Percentiles rank a stretch among this genome's conserved stretches.
Evolutionary conservation across 176 grass and related monocot species (phyloP).

Genomic region (Oryza nivara): DNA sequence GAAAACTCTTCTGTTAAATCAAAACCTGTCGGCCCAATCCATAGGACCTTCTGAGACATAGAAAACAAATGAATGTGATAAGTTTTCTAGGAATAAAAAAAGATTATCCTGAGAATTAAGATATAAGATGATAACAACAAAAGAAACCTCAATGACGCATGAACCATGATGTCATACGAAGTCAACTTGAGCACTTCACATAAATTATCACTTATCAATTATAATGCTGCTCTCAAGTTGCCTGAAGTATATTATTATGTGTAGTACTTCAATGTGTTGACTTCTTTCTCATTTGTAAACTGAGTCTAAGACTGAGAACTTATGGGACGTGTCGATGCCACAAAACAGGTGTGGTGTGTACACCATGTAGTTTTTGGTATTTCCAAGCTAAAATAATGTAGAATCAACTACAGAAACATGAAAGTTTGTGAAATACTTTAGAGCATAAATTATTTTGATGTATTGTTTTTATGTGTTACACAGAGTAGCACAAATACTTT

Average conservation of each 20-base stretch:
- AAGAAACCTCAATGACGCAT: slow-evolving; percentile 13
- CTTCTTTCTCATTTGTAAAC: background rate
- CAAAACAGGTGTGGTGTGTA: background rate
- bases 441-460: background rate
- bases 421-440: slow-evolving; percentile 16
- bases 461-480: slow-evolving; percentile 21
- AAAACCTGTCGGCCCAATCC: slow-evolving; percentile 68
- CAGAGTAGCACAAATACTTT: background rate
- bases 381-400: slow-evolving; percentile 9
- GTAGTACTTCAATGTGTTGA: slow-evolving; percentile 20
- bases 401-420: background rate
- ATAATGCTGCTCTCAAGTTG: slow-evolving; percentile 25
- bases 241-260: slow-evolving; percentile 14
- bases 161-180: background rate
- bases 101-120: slow-evolving; percentile 4
- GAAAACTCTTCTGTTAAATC: slow-evolving; percentile 46
- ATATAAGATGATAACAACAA: slow-evolving; percentile 24
- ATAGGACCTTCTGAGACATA: slow-evolving; percentile 76
- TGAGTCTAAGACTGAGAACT: background rate
- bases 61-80: slow-evolving; percentile 38
- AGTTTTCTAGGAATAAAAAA: slow-evolving; percentile 17
- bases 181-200: slow-evolving; percentile 25
- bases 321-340: background rate
- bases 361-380: background rate
- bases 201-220: slow-evolving; percentile 21